phyloP scores from a whole-genome alignment of 2,329 filamentous ascomycete species.

The Biscogniauxia marginata region DNA sequence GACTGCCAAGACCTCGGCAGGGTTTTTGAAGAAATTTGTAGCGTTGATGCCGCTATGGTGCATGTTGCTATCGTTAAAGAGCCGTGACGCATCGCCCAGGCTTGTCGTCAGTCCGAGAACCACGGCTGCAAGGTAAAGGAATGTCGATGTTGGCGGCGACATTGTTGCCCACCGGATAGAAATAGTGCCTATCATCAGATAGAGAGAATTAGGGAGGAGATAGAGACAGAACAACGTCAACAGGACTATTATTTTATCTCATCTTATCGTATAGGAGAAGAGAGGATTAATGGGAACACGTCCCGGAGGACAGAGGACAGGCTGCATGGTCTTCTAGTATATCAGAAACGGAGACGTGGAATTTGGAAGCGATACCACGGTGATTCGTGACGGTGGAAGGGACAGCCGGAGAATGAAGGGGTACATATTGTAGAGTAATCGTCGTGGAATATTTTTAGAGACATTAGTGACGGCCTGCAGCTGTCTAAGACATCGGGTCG shows the following conservation, averaged over 20 bases:
- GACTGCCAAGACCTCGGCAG: conserved; percentile 23
- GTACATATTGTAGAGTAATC: conserved; percentile 9
- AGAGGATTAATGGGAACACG: background rate
- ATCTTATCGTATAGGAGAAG: background rate
- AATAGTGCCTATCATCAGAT: conserved; percentile 1
- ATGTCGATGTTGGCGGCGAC: background rate
- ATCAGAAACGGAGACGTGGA: conserved; percentile 11
- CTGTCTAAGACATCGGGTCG: conserved; percentile 13
- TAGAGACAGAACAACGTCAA: background rate
- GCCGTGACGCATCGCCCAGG: conserved; percentile 6
- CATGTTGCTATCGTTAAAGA: conserved; percentile 5
- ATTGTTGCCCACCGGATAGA: background rate
- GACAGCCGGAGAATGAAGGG: conserved; percentile 23
- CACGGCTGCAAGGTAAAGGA: background rate
- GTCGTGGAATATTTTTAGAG: background rate
- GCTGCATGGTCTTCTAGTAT: conserved; percentile 4
- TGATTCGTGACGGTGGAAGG: conserved; percentile 6
- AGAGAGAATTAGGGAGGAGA: background rate
- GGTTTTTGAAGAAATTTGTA: conserved; percentile 14
- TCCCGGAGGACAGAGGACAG: background rate
- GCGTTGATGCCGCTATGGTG: conserved; percentile 1
- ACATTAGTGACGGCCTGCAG: background rate
- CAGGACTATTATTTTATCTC: conserved; percentile 3
- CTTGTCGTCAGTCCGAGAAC: conserved; percentile 1
- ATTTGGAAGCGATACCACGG: conserved; percentile 15